Evolutionary conservation across 768 basidiomycete species (phyloP), one percentile per base, ranked within the genome.

Genomic region (Auriscalpium orientale): DNA sequence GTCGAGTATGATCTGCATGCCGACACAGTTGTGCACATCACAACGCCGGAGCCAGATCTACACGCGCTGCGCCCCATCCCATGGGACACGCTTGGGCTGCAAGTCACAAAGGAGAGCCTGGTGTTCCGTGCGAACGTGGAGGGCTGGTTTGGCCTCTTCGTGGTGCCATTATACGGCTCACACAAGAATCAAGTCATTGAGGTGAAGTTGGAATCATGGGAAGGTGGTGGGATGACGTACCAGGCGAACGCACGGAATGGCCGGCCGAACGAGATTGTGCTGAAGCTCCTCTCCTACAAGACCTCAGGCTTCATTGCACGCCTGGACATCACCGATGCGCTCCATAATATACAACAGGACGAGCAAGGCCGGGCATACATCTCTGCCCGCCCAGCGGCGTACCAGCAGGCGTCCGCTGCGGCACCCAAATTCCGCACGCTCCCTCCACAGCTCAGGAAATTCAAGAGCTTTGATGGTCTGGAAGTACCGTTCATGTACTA

Each of bases 401-500:
- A 71, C 52, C 58, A 52, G 18, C 75, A 76, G 54, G 74, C 74
- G 12, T 51, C 64, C 13, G 70, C 70, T 3, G 62, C 65, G 35
- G 62, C 66, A 16, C 62, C 67, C 1, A 47, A 53, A 43, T 67
- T 56, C 51, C 59, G 62, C 34, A 67, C 69, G 40, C 55, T 69
- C 13, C 62, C 68, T 2, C 70, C 74, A 12, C 66, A 65, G 58
- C 46, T 72, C 52, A 63, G 76, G 57, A 67, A 56, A 35, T 76
- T 71, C 64, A 70, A 66, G 65, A 76, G 74, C 55, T 76, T 76
- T 28, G 75, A 76, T 57, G 73, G 65, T 8, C 47, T 76, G 53
- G 69, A 72, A 56, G 60, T 76, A 45, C 72, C 74, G 5, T 73
- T 69, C 18, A 69, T 76, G 56, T 76, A 76, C 55, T 76, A 76